Evolutionary conservation across 805 yeast species (phyloP).

Genomic region (Candida morakotiae): DNA sequence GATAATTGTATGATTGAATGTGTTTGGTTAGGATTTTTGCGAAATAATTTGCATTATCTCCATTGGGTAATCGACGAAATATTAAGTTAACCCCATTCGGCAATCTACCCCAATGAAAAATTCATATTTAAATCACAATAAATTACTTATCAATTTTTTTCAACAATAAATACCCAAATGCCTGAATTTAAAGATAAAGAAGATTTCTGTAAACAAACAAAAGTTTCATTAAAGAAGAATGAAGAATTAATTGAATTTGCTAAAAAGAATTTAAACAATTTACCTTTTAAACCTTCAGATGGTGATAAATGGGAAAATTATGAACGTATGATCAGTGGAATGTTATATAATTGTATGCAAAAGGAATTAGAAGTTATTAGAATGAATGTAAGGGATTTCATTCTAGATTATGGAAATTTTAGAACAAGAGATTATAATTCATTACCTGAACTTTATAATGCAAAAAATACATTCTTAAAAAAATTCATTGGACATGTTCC

Average conservation of each 20-base stretch:
- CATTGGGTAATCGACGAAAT: no score
- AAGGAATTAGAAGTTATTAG: constrained; percentile 8
- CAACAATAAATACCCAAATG: constrained; percentile 1
- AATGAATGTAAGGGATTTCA: constrained; percentile 9
- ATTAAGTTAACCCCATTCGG: neutral
- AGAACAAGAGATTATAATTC: constrained; percentile 8
- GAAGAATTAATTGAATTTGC: constrained; percentile 11
- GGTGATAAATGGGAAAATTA: constrained; percentile 11
- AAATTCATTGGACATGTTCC: constrained; percentile 12
- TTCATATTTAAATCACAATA: neutral
- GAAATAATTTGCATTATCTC: no score
- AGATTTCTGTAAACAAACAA: constrained; percentile 11
- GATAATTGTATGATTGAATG: no score
- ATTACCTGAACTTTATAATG: constrained; percentile 7
- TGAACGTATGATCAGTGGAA: constrained; percentile 15
- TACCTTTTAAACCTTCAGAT: constrained; percentile 10
- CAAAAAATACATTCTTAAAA: constrained; percentile 8
- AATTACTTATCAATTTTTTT: neutral
- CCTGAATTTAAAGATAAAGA: constrained; percentile 8
- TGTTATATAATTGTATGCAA: constrained; percentile 10
- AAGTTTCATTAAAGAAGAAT: constrained; percentile 8
- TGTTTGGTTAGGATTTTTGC: no score
- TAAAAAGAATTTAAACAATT: constrained; percentile 8
- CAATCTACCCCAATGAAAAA: neutral
- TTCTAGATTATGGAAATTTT: constrained; percentile 10